Evolutionary conservation across 768 basidiomycete genomes (phyloP).

Genomic region (Pisolithus sp.): DNA sequence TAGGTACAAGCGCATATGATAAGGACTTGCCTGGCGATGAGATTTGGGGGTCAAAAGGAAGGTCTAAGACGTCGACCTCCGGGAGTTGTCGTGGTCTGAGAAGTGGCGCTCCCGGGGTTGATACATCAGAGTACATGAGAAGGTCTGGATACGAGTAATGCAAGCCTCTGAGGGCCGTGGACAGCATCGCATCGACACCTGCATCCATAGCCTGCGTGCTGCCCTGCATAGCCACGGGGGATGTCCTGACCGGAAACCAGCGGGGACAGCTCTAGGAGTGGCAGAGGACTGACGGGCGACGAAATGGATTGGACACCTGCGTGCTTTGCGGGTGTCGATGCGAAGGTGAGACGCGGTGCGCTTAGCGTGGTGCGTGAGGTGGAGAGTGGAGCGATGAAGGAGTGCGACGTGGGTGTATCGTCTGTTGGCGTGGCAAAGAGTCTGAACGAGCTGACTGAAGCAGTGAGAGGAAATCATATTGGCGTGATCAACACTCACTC

Average conservation of each 20-base stretch:
- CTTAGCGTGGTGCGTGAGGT: slow-evolving; percentile 42
- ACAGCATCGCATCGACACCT: neutral
- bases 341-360: slow-evolving; percentile 38
- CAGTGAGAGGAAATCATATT: slow-evolving; percentile 11
- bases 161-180: neutral
- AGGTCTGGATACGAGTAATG: neutral
- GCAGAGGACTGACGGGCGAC: slow-evolving; percentile 38
- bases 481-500: neutral
- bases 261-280: slow-evolving; percentile 27
- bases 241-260: neutral
- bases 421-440: slow-evolving; percentile 39
- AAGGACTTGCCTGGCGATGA: slow-evolving; percentile 12
- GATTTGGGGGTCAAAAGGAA: slow-evolving; percentile 1
- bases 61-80: slow-evolving; percentile 16
- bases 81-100: slow-evolving; percentile 20
- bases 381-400: slow-evolving; percentile 29
- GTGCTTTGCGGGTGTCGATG: slow-evolving; percentile 39
- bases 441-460: slow-evolving; percentile 33
- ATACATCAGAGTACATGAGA: neutral
- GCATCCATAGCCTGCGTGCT: too few species aligned
- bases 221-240: too few species aligned
- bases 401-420: slow-evolving; percentile 35
- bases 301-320: slow-evolving; percentile 30
- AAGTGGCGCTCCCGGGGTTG: slow-evolving; percentile 21
- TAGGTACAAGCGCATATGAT: neutral